These are phyloP conservation scores for Nakataea oryzae DNA, from an alignment of 2,329 filamentous ascomycete genomes.

Conservation along the genomic window DNA sequence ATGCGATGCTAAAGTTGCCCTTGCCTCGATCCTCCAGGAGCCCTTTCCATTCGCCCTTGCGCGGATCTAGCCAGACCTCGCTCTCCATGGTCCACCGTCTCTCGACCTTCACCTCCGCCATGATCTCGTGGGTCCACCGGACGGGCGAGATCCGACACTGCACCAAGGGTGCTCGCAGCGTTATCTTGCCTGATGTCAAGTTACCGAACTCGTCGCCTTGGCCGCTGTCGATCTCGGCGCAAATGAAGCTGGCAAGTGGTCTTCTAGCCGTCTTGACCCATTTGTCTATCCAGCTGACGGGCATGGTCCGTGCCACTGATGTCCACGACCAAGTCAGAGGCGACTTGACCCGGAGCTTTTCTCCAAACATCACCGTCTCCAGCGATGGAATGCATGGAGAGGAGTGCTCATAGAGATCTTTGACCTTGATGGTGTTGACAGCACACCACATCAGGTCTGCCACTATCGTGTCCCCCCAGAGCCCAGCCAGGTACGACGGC, in stretches of 20 bases:
- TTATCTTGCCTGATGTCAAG: background rate
- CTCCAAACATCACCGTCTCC: too few relatives aligned
- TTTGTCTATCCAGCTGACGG: background rate
- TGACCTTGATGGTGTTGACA: background rate
- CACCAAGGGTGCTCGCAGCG: background rate
- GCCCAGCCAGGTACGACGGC: constrained; percentile 2
- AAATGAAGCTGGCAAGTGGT: background rate
- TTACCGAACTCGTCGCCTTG: background rate
- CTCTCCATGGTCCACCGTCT: background rate
- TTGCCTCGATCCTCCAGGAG: background rate
- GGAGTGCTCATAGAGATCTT: background rate
- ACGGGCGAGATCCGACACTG: background rate
- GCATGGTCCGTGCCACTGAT: background rate
- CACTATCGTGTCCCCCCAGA: constrained; percentile 4
- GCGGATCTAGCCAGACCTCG: constrained; percentile 1
- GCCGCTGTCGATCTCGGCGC: background rate
- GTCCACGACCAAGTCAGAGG: constrained; percentile 4
- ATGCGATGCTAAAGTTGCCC: background rate
- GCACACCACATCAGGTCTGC: constrained; percentile 2
- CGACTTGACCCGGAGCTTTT: too few relatives aligned
- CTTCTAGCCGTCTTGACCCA: background rate
- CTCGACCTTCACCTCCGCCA: background rate
- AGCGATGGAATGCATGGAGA: too few relatives aligned
- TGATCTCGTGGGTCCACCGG: background rate
- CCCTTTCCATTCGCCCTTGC: background rate